Conservation (phyloP, 768 basidiomycete genomes). For the Termitomyces eurrhizus region DNA sequence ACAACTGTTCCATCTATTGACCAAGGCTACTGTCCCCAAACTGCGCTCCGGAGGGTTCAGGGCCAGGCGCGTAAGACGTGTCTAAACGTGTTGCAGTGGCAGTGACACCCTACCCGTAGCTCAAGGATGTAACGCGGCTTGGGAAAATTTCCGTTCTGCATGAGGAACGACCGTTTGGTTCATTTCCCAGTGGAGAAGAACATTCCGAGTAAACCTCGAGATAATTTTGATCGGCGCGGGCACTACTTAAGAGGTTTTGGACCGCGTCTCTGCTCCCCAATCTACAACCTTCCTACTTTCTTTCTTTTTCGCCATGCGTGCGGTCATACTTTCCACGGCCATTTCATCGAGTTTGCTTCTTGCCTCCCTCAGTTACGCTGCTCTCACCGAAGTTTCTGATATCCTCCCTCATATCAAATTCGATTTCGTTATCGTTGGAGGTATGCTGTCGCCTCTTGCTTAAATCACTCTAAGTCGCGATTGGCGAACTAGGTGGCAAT, state of each 20-base stretch:
- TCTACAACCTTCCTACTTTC: not conserved
- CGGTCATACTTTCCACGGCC: not conserved
- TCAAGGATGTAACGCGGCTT: not conserved
- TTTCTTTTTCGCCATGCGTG: not conserved
- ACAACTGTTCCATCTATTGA: no score
- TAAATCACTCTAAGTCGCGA: not conserved
- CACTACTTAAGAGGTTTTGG: not conserved
- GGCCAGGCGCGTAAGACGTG: not conserved
- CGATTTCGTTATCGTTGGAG: constrained; percentile 17
- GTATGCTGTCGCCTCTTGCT: not conserved
- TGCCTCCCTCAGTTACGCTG: constrained; percentile 2
- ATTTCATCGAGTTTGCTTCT: constrained; percentile 2
- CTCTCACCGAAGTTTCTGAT: constrained; percentile 6
- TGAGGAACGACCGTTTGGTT: not conserved
- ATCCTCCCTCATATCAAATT: constrained; percentile 10
- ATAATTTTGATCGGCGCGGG: not conserved
- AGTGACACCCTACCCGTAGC: not conserved
- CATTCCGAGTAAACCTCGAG: not conserved
- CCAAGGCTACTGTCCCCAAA: not conserved
- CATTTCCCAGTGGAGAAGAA: not conserved
- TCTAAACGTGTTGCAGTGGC: not conserved
- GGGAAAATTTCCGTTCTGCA: not conserved
- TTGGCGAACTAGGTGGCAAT: constrained; percentile 8
- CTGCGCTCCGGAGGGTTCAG: not conserved
- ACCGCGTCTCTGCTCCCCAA: not conserved